Base-by-base conservation (phyloP, 495 filamentous ascomycete genomes). In the Podospora didyma region DNA sequence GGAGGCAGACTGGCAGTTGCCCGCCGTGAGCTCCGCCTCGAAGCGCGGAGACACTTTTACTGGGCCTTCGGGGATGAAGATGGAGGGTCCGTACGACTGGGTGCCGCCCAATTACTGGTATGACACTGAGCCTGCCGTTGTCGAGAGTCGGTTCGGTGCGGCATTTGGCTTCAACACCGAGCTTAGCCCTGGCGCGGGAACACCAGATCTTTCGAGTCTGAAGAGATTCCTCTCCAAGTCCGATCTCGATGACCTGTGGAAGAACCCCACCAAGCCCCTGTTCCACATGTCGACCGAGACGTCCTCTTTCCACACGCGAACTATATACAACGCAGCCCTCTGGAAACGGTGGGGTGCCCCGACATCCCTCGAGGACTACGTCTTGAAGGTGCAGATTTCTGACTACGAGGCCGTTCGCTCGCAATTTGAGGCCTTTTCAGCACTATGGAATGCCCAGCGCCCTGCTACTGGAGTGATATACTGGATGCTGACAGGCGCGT, bases 71-170 rank as follows among this genome's bases (percentile, higher is more conserved):
- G 84, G 84, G 1, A 76, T 88, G 75, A 86, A 85, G 59, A 87
- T 87, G 84, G 78, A 81, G 1, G 85, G 85, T 0, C 85, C 85
- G 0, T 88, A 88, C 59, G 85, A 87, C 67, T 87, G 82, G 80
- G 80, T 84, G 0, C 80, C 85, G 4, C 84, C 84, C 0, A 81
- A 79, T 39, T 87, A 88, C 64, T 87, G 83, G 83, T 83, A 78
- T 49, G 73, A 75, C 16, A 69, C 72, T 20, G 64, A 72, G 21
- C 67, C 69, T 14, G 60, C 63, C 26, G 26, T 31, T 3, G 26
- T 31, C 11, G 57, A 71, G 24, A 62, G 64, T 17, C 65, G 69
- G 3, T 53, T 75, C 0, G 84, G 84, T 0, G 81, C 80, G 0
- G 84, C 82, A 0, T 85, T 82, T 56, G 84, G 84, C 0, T 86